These are phyloP conservation scores for Thymus quinquecostatus DNA, from an alignment of 257 asterid species.

Conservation along the genomic window DNA sequence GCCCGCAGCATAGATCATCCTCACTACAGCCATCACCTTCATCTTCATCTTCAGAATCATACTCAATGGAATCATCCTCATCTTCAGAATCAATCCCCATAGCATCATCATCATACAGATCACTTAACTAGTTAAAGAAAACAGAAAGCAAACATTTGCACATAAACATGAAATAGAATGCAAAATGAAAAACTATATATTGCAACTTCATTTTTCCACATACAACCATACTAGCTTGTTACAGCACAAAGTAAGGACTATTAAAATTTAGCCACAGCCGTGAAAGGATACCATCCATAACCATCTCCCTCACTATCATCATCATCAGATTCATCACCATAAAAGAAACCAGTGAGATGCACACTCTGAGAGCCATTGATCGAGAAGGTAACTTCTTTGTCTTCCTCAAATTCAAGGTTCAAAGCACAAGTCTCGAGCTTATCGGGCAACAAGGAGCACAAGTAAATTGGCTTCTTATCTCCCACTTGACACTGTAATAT, in stretches of 20 bases:
- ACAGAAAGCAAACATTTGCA: constrained; percentile 1
- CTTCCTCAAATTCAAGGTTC: constrained; percentile 91
- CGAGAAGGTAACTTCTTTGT: constrained; percentile 71
- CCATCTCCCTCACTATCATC: constrained; percentile 43
- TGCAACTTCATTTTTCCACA: neutral
- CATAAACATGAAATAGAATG: neutral
- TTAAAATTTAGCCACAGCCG: neutral
- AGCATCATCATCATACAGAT: constrained; percentile 46
- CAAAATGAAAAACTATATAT: neutral
- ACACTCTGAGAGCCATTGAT: constrained; percentile 73
- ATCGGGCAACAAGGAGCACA: constrained; percentile 78
- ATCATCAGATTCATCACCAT: constrained; percentile 43
- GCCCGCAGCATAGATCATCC: constrained; percentile 52
- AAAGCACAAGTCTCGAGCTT: constrained; percentile 70
- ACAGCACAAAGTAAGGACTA: neutral
- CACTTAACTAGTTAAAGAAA: constrained; percentile 65
- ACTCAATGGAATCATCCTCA: constrained; percentile 39
- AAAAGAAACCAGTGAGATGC: constrained; percentile 93
- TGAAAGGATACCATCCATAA: constrained; percentile 67
- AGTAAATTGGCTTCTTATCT: constrained; percentile 66
- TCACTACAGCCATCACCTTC: constrained; percentile 57
- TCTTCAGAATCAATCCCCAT: constrained; percentile 54
- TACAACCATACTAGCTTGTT: constrained; percentile 13
- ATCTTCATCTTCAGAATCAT: constrained; percentile 24
- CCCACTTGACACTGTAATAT: constrained; percentile 84